These are phyloP conservation scores for Fusarium burgessii DNA, from an alignment of 2,329 filamentous ascomycete species.

Conservation along the genomic window DNA sequence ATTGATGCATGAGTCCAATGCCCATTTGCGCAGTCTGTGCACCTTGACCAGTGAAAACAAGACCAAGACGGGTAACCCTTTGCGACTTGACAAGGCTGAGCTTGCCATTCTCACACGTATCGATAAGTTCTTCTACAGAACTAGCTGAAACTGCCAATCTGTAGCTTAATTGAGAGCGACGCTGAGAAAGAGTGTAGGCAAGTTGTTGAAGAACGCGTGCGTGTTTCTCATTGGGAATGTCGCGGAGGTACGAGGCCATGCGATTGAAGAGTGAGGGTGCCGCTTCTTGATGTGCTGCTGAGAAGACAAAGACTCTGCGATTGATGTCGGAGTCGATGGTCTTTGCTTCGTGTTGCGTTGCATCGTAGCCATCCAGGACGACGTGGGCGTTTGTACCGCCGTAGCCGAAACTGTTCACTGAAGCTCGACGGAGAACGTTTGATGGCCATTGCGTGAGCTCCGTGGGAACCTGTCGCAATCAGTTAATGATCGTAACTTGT, in stretches of 20 bases:
- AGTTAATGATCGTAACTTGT: neutral
- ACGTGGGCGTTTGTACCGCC: conserved; percentile 12
- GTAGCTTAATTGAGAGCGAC: neutral
- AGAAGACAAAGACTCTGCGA: neutral
- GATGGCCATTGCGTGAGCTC: neutral
- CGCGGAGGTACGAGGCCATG: neutral
- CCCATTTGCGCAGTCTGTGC: conserved; percentile 3
- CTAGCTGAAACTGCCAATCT: neutral
- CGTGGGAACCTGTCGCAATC: neutral
- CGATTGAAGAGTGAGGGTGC: neutral
- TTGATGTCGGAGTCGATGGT: neutral
- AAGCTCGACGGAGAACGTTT: neutral
- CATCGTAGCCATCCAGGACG: neutral
- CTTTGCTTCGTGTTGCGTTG: neutral
- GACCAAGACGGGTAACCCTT: neutral
- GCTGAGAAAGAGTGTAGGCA: neutral
- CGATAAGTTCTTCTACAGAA: neutral
- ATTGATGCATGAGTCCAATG: neutral
- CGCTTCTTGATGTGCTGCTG: neutral
- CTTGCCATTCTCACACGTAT: neutral
- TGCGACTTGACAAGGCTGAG: neutral
- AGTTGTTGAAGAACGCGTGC: neutral
- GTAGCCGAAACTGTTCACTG: conserved; percentile 1
- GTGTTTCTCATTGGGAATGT: neutral
- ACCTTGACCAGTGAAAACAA: conserved; percentile 5